Percentiles rank a stretch among this genome's conserved stretches.
These are phyloP conservation scores for Ganoderma boninense DNA, from an alignment of 1,284 basidiomycete genomes.

Conservation along the genomic window DNA sequence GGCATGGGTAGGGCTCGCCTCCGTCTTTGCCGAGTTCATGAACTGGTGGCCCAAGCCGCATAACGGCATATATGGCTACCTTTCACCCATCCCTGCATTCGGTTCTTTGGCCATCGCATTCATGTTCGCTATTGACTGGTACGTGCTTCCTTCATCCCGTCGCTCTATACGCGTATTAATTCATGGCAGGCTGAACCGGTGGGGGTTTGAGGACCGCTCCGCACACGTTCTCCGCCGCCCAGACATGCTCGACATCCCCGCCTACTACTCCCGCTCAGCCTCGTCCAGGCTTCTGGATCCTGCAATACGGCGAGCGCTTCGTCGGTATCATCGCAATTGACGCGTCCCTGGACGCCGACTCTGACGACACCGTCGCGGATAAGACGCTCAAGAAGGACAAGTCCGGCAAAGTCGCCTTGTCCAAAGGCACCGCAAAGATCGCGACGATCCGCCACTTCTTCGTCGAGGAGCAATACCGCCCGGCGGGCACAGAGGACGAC, in stretches of 20 bases:
- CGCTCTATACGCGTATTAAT: constrained; percentile 6
- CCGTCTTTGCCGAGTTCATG: constrained; percentile 63
- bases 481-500: constrained; percentile 68
- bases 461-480: constrained; percentile 71
- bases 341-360: constrained; percentile 53
- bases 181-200: constrained; percentile 68
- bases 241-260: constrained; percentile 63
- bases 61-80: constrained; percentile 56
- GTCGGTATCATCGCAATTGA: constrained; percentile 79
- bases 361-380: constrained; percentile 38
- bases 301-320: constrained; percentile 66
- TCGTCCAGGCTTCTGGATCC: constrained; percentile 75
- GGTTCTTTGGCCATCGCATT: constrained; percentile 69
- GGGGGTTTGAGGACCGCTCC: constrained; percentile 66
- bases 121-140: constrained; percentile 79
- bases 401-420: constrained; percentile 22
- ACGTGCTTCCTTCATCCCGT: constrained; percentile 29
- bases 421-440: constrained; percentile 50
- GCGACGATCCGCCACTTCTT: constrained; percentile 83
- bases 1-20: constrained; percentile 68
- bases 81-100: constrained; percentile 71
- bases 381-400: constrained; percentile 30
- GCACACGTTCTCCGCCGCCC: constrained; percentile 60
- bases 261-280: constrained; percentile 68
- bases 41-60: constrained; percentile 67